Evolutionary conservation across 148 eudicot genomes (phyloP), one percentile per base, ranked within the genome.

Genomic region (Rhododendron kiyosumense): DNA sequence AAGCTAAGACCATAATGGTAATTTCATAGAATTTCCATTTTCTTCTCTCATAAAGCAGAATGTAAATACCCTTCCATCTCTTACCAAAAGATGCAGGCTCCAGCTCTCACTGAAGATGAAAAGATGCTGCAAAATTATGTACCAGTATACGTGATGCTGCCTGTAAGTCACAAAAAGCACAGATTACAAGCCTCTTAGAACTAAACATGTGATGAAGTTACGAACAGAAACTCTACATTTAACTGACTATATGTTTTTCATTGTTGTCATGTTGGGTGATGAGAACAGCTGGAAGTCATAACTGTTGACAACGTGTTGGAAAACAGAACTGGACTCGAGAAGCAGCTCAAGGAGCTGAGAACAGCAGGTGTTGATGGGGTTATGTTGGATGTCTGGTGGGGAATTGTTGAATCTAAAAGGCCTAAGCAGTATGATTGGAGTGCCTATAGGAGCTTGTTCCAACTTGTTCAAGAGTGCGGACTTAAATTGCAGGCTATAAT

Each of bases 331-430:
- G 91, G 85, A 54, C 82, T 88, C 7, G 90, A 90, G 88, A 86
- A 86, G 78, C 94, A 91, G 76, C 91, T 94, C 38, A 90, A 87
- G 88, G 49, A 91, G 83, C 91, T 96, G 46, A 94, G 86, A 83
- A 87, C 65, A 41, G 94, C 94, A 38, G 94, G 89, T 1, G 92
- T 94, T 61, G 99, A 94, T 85, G 98, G 98, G 82, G 90, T 96
- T 22, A 96, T 94, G 98, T 90, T 94, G 59, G 98, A 94, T 85
- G 96, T 96, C 22, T 96, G 98, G 99, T 94, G 99, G 96, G 98
- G 99, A 7, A 92, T 94, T 17, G 91, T 94, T 7, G 98, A 96
- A 89, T 84, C 95, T 14, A 87, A 89, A 87, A 95, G 98, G 22
- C 95, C 96, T 15, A 90, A 93, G 84, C 92, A 89, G 48, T 96